phyloP scores from a whole-genome alignment of 306 rosid species.

The Urtica urens region DNA sequence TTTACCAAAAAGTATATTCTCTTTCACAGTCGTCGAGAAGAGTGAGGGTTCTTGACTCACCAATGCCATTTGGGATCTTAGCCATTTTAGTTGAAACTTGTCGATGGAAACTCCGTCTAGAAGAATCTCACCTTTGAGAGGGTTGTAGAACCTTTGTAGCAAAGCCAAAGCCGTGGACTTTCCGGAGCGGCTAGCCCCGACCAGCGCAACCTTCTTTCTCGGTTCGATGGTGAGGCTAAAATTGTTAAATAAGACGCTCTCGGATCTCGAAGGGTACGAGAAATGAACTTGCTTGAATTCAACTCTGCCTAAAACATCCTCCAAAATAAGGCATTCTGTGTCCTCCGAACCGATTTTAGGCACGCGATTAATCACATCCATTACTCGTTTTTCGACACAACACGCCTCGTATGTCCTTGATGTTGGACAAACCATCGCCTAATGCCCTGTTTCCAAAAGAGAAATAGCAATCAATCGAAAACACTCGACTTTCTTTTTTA shows the following conservation, averaged over 20 bases:
- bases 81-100: slow-evolving; percentile 17
- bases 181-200: slow-evolving; percentile 19
- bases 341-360: slow-evolving; percentile 13
- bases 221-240: slow-evolving; percentile 11
- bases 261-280: slow-evolving; percentile 20
- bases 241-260: slow-evolving; percentile 1
- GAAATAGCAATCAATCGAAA: too few relatives aligned
- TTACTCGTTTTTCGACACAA: slow-evolving; percentile 5
- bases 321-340: slow-evolving; percentile 7
- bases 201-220: slow-evolving; percentile 14
- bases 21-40: slow-evolving; percentile 15
- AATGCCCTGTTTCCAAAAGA: neutral
- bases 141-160: slow-evolving; percentile 19
- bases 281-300: slow-evolving; percentile 10
- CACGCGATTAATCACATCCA: slow-evolving; percentile 6
- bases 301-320: slow-evolving; percentile 1
- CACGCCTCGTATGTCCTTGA: slow-evolving; percentile 14
- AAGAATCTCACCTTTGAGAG: slow-evolving; percentile 16
- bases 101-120: slow-evolving; percentile 13
- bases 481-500: too few relatives aligned
- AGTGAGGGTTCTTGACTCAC: slow-evolving; percentile 26
- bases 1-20: slow-evolving; percentile 19
- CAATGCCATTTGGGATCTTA: slow-evolving; percentile 18
- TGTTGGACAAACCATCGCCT: neutral
- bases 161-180: slow-evolving; percentile 8